A percentile compares a stretch with the other conserved stretches of the same genome.
Conservation (phyloP, 106 monocot species). For the Alisma plantagoaquatica region DNA sequence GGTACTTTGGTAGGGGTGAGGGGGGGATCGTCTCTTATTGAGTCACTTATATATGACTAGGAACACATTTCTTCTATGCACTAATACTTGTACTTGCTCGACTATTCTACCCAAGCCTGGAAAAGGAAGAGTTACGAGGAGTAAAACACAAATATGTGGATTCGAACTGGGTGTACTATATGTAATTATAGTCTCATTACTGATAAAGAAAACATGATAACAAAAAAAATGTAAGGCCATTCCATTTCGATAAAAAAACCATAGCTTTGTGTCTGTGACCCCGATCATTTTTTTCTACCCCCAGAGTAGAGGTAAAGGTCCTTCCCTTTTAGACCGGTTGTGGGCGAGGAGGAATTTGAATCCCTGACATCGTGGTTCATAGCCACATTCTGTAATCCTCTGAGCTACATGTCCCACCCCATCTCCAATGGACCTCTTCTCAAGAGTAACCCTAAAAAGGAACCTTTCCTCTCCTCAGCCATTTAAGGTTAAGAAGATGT, state of each 20-base stretch:
- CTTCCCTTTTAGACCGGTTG: constrained; percentile 3
- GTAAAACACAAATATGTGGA: constrained; percentile 1
- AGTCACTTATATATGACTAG: background rate
- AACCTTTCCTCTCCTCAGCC: constrained; percentile 1
- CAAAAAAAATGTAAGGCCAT: background rate
- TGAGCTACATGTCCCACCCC: constrained; percentile 3
- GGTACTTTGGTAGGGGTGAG: no score
- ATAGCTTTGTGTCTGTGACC: constrained; percentile 1
- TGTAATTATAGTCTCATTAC: background rate
- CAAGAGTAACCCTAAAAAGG: background rate
- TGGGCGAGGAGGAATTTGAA: constrained; percentile 4
- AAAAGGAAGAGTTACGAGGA: constrained; percentile 1
- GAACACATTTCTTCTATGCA: background rate
- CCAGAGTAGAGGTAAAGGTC: constrained; percentile 1
- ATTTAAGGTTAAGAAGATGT: constrained; percentile 4
- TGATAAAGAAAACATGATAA: background rate
- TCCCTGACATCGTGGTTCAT: background rate
- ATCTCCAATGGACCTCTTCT: background rate
- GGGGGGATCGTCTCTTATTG: no score
- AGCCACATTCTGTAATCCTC: background rate
- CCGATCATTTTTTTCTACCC: constrained; percentile 1
- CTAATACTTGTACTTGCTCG: background rate
- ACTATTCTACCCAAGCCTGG: constrained; percentile 2
- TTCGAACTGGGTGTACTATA: constrained; percentile 2
- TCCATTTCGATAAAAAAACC: background rate